Conservation (phyloP, 306 rosid species). For the Styphnolobium japonicum region DNA sequence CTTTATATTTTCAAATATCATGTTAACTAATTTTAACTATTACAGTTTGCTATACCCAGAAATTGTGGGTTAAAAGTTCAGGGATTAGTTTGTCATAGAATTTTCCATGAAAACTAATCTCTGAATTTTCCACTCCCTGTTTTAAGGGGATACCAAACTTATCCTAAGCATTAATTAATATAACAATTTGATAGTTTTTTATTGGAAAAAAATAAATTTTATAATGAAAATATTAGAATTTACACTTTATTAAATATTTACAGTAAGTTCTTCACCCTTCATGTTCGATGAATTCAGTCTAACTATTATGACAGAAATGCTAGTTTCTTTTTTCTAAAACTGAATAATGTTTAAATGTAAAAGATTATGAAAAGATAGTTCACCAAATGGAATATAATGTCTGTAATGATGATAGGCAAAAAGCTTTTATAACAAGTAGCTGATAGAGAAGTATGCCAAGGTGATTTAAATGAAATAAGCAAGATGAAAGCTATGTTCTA, state of each 20-base stretch:
- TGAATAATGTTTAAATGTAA: background rate
- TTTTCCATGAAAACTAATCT: too few relatives aligned
- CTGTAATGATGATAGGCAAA: background rate
- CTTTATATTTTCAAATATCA: constrained; percentile 8
- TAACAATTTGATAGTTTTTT: background rate
- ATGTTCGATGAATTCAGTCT: background rate
- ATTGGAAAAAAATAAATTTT: background rate
- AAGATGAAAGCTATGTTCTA: background rate
- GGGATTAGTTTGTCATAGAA: background rate
- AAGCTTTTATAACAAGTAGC: background rate
- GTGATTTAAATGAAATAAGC: background rate
- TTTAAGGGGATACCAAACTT: too few relatives aligned
- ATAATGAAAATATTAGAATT: background rate
- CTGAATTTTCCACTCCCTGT: too few relatives aligned
- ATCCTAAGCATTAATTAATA: background rate
- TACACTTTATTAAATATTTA: background rate
- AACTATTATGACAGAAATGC: background rate
- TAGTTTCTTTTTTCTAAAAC: background rate
- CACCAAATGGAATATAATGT: background rate
- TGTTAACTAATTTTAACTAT: background rate
- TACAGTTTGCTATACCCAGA: background rate
- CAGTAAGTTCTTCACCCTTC: background rate
- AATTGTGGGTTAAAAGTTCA: background rate
- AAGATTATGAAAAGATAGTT: background rate
- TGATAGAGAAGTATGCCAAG: background rate